Evolutionary conservation across 1,284 basidiomycete genomes (phyloP).

Genomic region (Stygiomarasmius scandens): DNA sequence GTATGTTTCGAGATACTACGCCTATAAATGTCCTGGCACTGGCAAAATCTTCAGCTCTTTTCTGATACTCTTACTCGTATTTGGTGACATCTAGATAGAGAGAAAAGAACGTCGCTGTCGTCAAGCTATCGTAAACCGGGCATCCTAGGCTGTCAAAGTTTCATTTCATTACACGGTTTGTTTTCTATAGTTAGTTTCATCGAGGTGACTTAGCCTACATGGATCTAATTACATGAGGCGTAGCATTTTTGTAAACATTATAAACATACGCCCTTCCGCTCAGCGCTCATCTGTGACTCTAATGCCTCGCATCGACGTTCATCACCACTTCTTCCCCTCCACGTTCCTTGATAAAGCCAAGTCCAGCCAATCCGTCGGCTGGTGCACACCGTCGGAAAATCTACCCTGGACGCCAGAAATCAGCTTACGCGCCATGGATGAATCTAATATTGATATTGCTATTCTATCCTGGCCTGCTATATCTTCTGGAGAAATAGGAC

Average conservation of each 20-base stretch:
- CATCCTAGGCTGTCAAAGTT: too few species aligned
- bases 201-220: too few species aligned
- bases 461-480: slow-evolving; percentile 68
- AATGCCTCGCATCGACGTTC: slow-evolving; percentile 57
- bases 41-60: too few species aligned
- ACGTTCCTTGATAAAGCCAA: slow-evolving; percentile 49
- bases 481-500: slow-evolving; percentile 42
- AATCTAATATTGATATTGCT: slow-evolving; percentile 54
- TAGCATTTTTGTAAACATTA: background rate
- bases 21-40: too few species aligned
- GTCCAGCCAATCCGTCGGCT: slow-evolving; percentile 45
- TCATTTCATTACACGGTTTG: too few species aligned
- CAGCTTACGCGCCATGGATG: slow-evolving; percentile 63
- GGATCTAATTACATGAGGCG: too few species aligned
- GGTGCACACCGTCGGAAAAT: slow-evolving; percentile 60
- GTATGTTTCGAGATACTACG: too few species aligned
- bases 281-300: background rate
- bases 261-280: background rate
- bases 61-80: too few species aligned
- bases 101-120: too few species aligned
- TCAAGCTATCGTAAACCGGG: too few species aligned
- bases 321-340: slow-evolving; percentile 71
- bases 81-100: too few species aligned
- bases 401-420: slow-evolving; percentile 64
- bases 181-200: too few species aligned